These are phyloP conservation scores for Skeletonema marinoi DNA, from an alignment of 108 stramenopile genomes.

Conservation along the genomic window DNA sequence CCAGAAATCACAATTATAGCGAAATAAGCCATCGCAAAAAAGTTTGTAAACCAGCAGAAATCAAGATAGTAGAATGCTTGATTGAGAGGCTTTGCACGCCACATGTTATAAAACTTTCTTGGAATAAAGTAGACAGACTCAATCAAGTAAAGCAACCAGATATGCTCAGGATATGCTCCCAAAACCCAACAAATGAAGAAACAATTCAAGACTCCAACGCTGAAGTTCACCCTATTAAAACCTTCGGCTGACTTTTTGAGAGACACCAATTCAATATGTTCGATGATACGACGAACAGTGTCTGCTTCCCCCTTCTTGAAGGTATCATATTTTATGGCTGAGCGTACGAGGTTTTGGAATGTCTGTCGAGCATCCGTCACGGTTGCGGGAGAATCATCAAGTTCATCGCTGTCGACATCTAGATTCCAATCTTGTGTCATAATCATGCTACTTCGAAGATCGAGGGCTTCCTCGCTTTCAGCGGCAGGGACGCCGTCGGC, in stretches of 20 bases:
- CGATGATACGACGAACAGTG: conserved; percentile 43
- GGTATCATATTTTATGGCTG: not conserved
- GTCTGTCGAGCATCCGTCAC: not conserved
- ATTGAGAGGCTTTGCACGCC: conserved; percentile 41
- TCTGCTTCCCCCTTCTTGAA: conserved; percentile 42
- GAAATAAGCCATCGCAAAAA: conserved; percentile 18
- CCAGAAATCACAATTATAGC: conserved; percentile 6
- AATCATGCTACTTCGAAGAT: not conserved
- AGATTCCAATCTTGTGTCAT: not conserved
- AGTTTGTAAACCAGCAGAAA: conserved; percentile 62
- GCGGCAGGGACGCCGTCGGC: not conserved
- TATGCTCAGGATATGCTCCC: conserved; percentile 49
- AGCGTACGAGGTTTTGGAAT: not conserved
- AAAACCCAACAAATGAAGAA: conserved; percentile 44
- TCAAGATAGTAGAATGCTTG: conserved; percentile 53
- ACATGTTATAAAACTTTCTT: conserved; percentile 38
- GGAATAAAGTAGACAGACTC: conserved; percentile 43
- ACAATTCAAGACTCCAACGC: conserved; percentile 50
- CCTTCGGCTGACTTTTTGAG: conserved; percentile 43
- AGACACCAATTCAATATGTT: conserved; percentile 44
- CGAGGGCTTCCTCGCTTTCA: not conserved
- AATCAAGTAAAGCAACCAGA: conserved; percentile 55
- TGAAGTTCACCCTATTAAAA: conserved; percentile 53
- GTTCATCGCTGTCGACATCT: not conserved
- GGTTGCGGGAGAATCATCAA: not conserved